phyloP scores from a whole-genome alignment of 306 rosid genomes.

The Argentina anserina region DNA sequence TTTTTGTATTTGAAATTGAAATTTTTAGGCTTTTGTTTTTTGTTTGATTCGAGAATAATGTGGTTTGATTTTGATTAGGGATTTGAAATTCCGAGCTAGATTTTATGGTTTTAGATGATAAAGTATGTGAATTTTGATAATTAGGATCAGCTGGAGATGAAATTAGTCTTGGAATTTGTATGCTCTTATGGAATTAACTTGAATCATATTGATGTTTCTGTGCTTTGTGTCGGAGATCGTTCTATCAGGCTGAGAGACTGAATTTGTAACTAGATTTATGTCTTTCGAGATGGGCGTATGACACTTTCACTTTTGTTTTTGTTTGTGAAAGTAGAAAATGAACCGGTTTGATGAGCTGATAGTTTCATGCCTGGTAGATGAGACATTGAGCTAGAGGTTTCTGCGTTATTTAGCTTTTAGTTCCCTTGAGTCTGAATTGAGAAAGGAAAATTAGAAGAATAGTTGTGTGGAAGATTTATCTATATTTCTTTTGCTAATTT shows the following conservation, averaged over 20 bases:
- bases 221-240: background rate
- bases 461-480: background rate
- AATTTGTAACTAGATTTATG: background rate
- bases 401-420: background rate
- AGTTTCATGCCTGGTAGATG: background rate
- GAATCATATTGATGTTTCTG: background rate
- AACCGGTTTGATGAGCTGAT: background rate
- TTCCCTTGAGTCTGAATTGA: background rate
- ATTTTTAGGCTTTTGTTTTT: background rate
- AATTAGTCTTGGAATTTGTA: too few species aligned
- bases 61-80: background rate
- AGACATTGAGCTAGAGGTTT: background rate
- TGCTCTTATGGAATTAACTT: too few species aligned
- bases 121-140: background rate
- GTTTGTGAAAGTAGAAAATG: background rate
- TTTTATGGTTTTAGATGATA: background rate
- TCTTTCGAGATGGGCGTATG: background rate
- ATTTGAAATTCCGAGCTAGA: background rate
- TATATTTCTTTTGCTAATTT: too few species aligned
- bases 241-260: background rate
- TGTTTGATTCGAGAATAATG: too few species aligned
- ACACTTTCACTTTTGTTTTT: background rate
- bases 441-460: background rate
- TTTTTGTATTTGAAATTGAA: background rate
- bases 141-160: background rate